Evolutionary conservation across 2,329 filamentous ascomycete genomes (phyloP), one percentile per base, ranked within the genome.

Genomic region (Penicillium janthinellum): DNA sequence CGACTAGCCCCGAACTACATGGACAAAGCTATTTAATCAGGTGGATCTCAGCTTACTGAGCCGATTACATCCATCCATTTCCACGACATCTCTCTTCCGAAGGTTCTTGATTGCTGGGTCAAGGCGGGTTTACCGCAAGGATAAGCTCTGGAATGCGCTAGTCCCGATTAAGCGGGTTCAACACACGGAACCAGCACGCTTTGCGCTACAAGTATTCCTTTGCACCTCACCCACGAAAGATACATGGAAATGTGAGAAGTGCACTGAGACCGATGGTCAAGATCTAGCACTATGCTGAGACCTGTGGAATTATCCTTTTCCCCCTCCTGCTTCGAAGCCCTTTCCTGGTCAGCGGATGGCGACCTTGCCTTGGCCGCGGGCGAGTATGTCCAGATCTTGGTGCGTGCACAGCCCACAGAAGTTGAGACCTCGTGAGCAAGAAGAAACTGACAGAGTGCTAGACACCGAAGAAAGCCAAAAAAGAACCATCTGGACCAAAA

Each of bases 311-410:
- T 81, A 6, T 72, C 73, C 25, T 76, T 81, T 56, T 84, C 80
- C 74, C 84, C 85, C 2, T 81, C 81, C 3, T 81, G 79, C 59
- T 71, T 78, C 28, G 75, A 83, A 64, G 83, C 82, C 51, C 71
- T 88, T n/a, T 77, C 80, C 54, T 88, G 86, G 84, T 87, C 85
- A 6, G 71, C 77, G 41, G 84, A 87, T 64, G 83, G 84, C 48
- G 81, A 83, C 51, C 77, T 88, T 47, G 85, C 84, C 6, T 72
- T 87, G 49, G 83, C 83, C 14, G 81, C 81, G 11, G 82, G 83
- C 54, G 84, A 87, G 66, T 75, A 79, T 61, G 78, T 87, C 17
- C 78, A 84, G 44, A 75, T 87, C 41, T 68, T 87, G 63, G 77
- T 84, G 37, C 60, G 71, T 68, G 12, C 39, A 61, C 65, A 53